These are phyloP conservation scores for Fusarium anthophilum DNA, from an alignment of 2,329 filamentous ascomycete genomes.

Conservation along the genomic window DNA sequence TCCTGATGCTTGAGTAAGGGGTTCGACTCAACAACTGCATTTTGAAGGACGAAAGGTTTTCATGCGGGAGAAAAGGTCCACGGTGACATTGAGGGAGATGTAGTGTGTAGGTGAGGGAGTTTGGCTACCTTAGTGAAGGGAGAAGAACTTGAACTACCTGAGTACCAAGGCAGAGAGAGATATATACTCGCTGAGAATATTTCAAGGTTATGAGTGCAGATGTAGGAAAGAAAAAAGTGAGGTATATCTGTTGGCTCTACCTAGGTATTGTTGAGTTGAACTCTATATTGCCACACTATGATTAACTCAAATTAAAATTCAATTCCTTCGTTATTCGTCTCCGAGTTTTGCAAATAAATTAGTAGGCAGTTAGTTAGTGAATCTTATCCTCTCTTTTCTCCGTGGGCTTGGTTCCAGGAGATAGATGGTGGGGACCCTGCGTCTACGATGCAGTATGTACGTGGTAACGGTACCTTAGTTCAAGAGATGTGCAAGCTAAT, in stretches of 20 bases:
- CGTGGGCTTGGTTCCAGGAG: not conserved
- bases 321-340: not conserved
- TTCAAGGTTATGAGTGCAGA: not conserved
- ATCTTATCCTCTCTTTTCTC: not conserved
- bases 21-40: not conserved
- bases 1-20: conserved; percentile 21
- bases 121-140: not conserved
- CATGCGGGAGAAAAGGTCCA: not conserved
- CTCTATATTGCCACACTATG: not conserved
- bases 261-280: not conserved
- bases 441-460: not conserved
- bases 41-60: not conserved
- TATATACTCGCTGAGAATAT: not conserved
- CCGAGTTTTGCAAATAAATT: not conserved
- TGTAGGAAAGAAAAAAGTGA: not conserved
- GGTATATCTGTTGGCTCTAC: not conserved
- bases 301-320: not conserved
- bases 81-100: conserved; percentile 8
- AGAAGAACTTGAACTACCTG: not conserved
- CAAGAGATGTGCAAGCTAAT: conserved; percentile 10
- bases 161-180: not conserved
- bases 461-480: not conserved
- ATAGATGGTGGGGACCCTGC: conserved; percentile 24
- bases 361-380: not conserved
- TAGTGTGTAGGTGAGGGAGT: not conserved